phyloP scores from a whole-genome alignment of 192 early-diverging fungal species.

The Spinellus fusiger region DNA sequence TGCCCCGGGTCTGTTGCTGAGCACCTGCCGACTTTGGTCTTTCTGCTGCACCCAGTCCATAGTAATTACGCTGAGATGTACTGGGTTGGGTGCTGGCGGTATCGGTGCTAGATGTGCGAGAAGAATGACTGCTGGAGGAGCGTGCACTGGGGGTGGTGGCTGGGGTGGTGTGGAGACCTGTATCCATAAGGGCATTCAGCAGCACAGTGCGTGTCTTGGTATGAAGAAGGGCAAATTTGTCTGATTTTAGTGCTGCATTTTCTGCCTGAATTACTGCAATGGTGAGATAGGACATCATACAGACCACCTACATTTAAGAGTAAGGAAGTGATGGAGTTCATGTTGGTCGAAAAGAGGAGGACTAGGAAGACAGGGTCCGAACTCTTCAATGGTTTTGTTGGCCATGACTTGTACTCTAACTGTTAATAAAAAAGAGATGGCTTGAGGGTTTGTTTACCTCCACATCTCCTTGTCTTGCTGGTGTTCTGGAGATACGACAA shows the following conservation, averaged over 20 bases:
- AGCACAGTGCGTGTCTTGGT: conserved; percentile 38
- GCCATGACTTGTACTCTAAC: conserved; percentile 28
- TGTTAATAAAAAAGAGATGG: too few species aligned
- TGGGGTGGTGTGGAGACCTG: not conserved
- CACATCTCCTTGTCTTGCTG: conserved; percentile 13
- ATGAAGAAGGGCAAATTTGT: conserved; percentile 41
- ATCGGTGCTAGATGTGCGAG: too few species aligned
- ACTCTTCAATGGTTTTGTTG: conserved; percentile 43
- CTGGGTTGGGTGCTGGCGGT: too few species aligned
- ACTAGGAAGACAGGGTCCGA: conserved; percentile 45
- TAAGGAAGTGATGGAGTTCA: conserved; percentile 34
- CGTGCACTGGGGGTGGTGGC: not conserved
- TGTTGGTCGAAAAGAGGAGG: conserved; percentile 39
- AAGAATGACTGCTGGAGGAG: too few species aligned
- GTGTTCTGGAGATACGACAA: conserved; percentile 32
- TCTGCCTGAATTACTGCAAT: conserved; percentile 45
- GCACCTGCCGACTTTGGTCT: conserved; percentile 3
- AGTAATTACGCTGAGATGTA: not conserved
- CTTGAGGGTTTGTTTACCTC: conserved; percentile 35
- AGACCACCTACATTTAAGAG: conserved; percentile 23
- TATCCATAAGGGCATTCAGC: conserved; percentile 28
- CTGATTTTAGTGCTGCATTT: conserved; percentile 46
- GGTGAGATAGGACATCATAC: conserved; percentile 7
- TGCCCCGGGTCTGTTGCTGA: not conserved
- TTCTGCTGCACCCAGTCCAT: not conserved